These are phyloP conservation scores for Pythium periplocum DNA, from an alignment of 352 stramenopile species.

Conservation along the genomic window DNA sequence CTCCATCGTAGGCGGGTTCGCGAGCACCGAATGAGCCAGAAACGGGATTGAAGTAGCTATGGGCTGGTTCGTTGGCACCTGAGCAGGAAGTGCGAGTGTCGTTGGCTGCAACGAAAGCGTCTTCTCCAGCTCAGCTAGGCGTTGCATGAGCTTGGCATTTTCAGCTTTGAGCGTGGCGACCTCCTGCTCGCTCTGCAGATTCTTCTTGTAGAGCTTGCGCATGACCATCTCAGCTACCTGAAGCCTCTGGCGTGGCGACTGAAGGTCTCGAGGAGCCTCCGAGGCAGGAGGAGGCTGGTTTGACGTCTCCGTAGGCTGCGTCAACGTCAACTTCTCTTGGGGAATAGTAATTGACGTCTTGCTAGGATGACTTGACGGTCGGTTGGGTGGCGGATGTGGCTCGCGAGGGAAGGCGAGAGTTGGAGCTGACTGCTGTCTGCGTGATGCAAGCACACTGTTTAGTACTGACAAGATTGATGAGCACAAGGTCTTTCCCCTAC, in stretches of 20 bases:
- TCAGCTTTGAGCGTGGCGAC: conserved; percentile 20
- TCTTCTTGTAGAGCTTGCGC: conserved; percentile 54
- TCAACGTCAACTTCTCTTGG: too few species aligned
- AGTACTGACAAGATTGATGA: too few species aligned
- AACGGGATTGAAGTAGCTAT: too few species aligned
- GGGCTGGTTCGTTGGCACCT: background rate
- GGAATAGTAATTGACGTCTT: too few species aligned
- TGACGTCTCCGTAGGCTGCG: too few species aligned
- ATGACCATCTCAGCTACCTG: conserved; percentile 56
- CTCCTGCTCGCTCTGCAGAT: conserved; percentile 32
- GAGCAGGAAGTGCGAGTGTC: background rate
- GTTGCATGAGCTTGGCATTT: conserved; percentile 15
- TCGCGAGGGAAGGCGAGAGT: conserved; percentile 6
- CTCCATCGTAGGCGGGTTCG: conserved; percentile 19
- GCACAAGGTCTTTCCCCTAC: conserved; percentile 6
- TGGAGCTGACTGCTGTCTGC: conserved; percentile 24
- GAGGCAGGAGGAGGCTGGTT: background rate
- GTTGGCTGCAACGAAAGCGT: background rate
- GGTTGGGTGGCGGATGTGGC: background rate
- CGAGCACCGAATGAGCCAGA: background rate
- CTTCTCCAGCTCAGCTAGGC: background rate
- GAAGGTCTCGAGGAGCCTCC: conserved; percentile 12
- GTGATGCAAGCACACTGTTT: background rate
- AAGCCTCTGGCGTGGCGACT: conserved; percentile 37
- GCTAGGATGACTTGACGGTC: too few species aligned